Evolutionary conservation across 2,329 filamentous ascomycete genomes (phyloP), one percentile per base, ranked within the genome.

Genomic region (Xylariomycetidae sp.): DNA sequence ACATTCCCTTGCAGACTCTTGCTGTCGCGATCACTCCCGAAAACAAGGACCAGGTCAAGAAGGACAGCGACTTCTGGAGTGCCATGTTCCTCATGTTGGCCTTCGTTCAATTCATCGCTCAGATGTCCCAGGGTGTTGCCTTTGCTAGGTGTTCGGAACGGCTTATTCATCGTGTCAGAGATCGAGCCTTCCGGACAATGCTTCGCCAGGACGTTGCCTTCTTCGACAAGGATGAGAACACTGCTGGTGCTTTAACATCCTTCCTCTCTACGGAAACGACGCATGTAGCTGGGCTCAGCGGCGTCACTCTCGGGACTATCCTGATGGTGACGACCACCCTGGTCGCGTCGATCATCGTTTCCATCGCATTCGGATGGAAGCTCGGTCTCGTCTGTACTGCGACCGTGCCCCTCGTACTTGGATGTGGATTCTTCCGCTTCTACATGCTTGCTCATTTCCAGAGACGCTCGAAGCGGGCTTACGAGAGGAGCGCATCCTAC

Each of bases 161-260:
- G 25, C 73, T 96, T 16, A 75, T 95, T 34, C 85, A 86, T 54
- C 79, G 87, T 14, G 86, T 90, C 2, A 78, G 92, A 48, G 79
- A 92, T 57, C 70, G 70, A 37, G 84, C 88, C 6, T 95, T 98
- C 67, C 74, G 89, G 19, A 72, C 82, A 16, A 87, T 96, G 66
- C 76, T 96, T 32, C 84, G 89, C 44, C 90, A 96, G 60, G 92
- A 96, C 43, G 89, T 96, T 38, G 68, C 79, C 18, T 96, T 89
- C 59, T 98, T 95, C 49, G 92, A 96, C 58, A 72, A 71, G 27
- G 85, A 93, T 43, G 83, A 92, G 57, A 94, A 96, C 57, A 88
- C 84, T 6, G 81, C 87, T 6, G 92, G 92, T 44, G 83, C 88
- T 1, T 66, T 98, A 48, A 95, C 88, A 0, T 86, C 84, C 0